Evolutionary conservation across 257 asterid species (phyloP).

Genomic region (Echium plantagineum): DNA sequence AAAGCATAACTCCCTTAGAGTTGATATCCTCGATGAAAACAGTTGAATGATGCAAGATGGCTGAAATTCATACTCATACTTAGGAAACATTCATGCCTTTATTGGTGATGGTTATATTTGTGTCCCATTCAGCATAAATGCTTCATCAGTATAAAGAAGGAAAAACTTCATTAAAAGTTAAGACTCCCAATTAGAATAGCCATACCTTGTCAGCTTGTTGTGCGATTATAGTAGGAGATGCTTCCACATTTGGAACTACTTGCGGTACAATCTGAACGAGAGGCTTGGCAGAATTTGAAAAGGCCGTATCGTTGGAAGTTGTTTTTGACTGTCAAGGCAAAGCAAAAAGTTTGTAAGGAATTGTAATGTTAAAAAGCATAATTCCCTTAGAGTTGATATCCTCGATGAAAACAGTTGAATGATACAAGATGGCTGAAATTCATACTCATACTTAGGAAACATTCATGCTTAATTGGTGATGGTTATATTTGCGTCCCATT

Average conservation of each 20-base stretch:
- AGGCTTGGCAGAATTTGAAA: conserved; percentile 10
- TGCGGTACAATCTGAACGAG: neutral
- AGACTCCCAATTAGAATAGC: too few relatives aligned
- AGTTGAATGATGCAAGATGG: neutral
- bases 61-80: too few relatives aligned
- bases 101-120: too few relatives aligned
- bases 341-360: neutral
- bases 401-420: neutral
- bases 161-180: too few relatives aligned
- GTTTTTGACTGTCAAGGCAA: conserved; percentile 19
- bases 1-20: neutral
- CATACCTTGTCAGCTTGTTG: too few relatives aligned
- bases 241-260: neutral
- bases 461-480: too few relatives aligned
- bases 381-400: neutral
- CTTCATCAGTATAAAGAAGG: too few relatives aligned
- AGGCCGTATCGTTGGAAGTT: conserved; percentile 14
- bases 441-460: too few relatives aligned
- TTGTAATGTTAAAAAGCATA: neutral
- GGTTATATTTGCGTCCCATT: too few relatives aligned
- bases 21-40: neutral
- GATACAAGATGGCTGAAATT: neutral
- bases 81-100: too few relatives aligned
- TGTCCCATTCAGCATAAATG: too few relatives aligned
- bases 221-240: too few relatives aligned